Evolutionary conservation across 1,139 yeast genomes (phyloP).

Genomic region (Geotrichum bryndzae): DNA sequence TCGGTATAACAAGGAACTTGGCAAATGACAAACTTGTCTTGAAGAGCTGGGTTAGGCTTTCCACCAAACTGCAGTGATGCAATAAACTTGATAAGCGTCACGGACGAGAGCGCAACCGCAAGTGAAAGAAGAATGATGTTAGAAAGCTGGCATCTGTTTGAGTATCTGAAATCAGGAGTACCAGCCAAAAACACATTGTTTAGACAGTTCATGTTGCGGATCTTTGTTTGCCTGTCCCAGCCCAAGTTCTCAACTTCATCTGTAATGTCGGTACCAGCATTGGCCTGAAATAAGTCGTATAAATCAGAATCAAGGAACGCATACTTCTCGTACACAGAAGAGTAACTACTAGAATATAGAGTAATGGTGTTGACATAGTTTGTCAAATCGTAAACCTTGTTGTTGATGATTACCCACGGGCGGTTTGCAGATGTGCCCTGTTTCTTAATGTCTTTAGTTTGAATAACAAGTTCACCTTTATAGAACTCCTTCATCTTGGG

Average conservation of each 20-base stretch:
- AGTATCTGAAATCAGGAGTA: slow-evolving; percentile 35
- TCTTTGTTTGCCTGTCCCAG: slow-evolving; percentile 27
- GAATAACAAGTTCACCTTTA: slow-evolving; percentile 39
- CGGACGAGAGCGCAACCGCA: slow-evolving; percentile 36
- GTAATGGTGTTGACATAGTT: slow-evolving; percentile 34
- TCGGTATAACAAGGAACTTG: slow-evolving; percentile 42
- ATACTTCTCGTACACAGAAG: slow-evolving; percentile 27
- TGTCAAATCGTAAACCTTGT: slow-evolving; percentile 37
- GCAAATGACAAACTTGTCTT: slow-evolving; percentile 39
- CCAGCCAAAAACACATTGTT: slow-evolving; percentile 36
- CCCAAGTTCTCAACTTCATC: slow-evolving; percentile 30
- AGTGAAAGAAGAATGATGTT: slow-evolving; percentile 36
- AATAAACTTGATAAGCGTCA: slow-evolving; percentile 37
- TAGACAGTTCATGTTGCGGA: slow-evolving; percentile 34
- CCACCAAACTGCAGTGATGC: slow-evolving; percentile 38
- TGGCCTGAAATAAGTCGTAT: slow-evolving; percentile 29
- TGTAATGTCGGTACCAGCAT: slow-evolving; percentile 36
- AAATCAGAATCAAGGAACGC: slow-evolving; percentile 35
- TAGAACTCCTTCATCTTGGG: slow-evolving; percentile 35
- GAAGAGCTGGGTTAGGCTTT: slow-evolving; percentile 34
- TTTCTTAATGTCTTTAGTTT: slow-evolving; percentile 25
- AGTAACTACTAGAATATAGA: slow-evolving; percentile 20
- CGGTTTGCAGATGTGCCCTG: slow-evolving; percentile 23
- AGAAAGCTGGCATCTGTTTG: slow-evolving; percentile 39
- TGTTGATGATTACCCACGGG: slow-evolving; percentile 33